Evolutionary conservation across 768 basidiomycete genomes (phyloP).

Genomic region (Hericium coralloides): DNA sequence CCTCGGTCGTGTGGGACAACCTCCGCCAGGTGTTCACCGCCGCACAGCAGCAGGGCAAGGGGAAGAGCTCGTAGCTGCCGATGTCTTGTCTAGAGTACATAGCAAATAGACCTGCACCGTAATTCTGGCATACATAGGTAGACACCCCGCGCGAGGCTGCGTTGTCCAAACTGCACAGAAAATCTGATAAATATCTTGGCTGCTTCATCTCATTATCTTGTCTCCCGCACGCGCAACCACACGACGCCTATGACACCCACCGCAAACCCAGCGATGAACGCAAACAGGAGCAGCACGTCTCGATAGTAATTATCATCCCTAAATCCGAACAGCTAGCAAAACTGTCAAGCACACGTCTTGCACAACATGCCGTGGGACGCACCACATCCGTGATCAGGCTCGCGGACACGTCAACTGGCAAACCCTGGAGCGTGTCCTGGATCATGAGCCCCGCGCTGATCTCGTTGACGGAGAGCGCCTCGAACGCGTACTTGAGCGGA

Average conservation of each 20-base stretch:
- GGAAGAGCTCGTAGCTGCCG: neutral
- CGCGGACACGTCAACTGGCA: conserved; percentile 75
- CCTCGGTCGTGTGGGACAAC: conserved; percentile 85
- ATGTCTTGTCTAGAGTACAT: neutral
- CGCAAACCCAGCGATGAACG: conserved; percentile 75
- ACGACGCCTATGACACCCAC: conserved; percentile 66
- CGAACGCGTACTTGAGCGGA: conserved; percentile 74
- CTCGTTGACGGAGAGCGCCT: conserved; percentile 87
- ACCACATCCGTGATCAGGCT: conserved; percentile 80
- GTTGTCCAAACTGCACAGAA: too few relatives aligned
- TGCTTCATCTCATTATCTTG: conserved; percentile 33
- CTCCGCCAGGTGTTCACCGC: conserved; percentile 54
- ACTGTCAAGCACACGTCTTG: neutral
- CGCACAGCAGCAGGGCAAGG: conserved; percentile 30
- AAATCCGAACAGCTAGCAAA: conserved; percentile 78
- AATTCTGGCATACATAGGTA: too few relatives aligned
- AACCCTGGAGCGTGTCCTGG: conserved; percentile 66
- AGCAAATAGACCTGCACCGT: neutral
- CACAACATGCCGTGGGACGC: conserved; percentile 17
- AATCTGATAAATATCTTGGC: too few relatives aligned
- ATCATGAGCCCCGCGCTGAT: conserved; percentile 86
- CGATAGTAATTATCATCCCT: conserved; percentile 75
- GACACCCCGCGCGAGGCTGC: too few relatives aligned
- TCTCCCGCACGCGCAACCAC: conserved; percentile 70
- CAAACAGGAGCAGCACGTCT: conserved; percentile 82